These are phyloP conservation scores for Eucalyptus erythrocorys DNA, from an alignment of 345 rosid species.

Conservation along the genomic window DNA sequence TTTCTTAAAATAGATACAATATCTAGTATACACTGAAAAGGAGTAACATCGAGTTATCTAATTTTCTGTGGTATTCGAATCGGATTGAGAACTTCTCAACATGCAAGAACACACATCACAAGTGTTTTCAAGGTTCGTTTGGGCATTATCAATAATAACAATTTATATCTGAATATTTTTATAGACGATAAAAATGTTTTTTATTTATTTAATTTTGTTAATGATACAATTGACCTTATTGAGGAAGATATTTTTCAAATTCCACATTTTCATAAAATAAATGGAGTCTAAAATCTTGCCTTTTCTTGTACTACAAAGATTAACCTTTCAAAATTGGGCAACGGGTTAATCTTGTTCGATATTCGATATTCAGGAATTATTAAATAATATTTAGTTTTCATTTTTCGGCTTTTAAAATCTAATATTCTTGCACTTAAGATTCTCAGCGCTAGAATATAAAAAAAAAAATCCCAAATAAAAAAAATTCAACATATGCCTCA, in stretches of 20 bases:
- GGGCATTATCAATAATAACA: no score
- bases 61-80: no score
- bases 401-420: not conserved
- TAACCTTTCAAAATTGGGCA: not conserved
- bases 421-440: not conserved
- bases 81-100: not conserved
- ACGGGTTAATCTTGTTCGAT: not conserved
- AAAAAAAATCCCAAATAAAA: no score
- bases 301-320: no score
- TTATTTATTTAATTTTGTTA: no score
- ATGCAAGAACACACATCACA: not conserved
- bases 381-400: not conserved
- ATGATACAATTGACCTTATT: fast-evolving
- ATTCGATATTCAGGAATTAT: not conserved
- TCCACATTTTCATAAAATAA: no score
- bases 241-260: no score
- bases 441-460: not conserved
- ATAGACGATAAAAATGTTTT: fast-evolving
- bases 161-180: no score
- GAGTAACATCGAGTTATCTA: not conserved
- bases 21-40: not conserved
- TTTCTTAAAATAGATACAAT: not conserved
- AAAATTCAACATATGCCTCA: no score
- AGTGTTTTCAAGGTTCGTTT: no score
- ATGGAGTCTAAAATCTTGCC: no score